Conservation (phyloP, 345 rosid species). For the rapeseed (Brassica napus) region DNA sequence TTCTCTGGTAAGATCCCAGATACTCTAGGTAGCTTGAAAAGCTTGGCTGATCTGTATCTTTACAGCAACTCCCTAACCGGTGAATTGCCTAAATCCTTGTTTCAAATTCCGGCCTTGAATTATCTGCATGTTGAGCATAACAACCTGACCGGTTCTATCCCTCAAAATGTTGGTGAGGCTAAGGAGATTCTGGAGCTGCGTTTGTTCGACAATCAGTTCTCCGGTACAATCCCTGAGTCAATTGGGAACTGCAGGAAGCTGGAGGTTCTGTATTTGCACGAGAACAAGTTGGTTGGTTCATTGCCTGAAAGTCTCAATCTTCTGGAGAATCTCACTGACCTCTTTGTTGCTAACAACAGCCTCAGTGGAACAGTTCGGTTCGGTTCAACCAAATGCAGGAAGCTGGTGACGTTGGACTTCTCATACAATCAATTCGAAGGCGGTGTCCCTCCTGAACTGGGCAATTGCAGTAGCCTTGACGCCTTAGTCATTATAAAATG, state of each 20-base stretch:
- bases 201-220: conserved; percentile 49
- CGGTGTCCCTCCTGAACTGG: conserved; percentile 53
- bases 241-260: conserved; percentile 59
- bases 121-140: conserved; percentile 48
- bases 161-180: conserved; percentile 54
- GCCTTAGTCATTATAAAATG: conserved; percentile 44
- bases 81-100: conserved; percentile 55
- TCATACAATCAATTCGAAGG: conserved; percentile 61
- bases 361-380: conserved; percentile 56
- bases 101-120: conserved; percentile 43
- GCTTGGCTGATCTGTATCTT: conserved; percentile 43
- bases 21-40: conserved; percentile 43
- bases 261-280: conserved; percentile 48
- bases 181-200: conserved; percentile 44
- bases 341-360: conserved; percentile 47
- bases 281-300: conserved; percentile 55
- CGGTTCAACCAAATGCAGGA: conserved; percentile 52
- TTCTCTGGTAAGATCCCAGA: conserved; percentile 56
- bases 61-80: conserved; percentile 55
- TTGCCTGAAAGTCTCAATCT: conserved; percentile 56
- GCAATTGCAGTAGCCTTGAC: conserved; percentile 59
- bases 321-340: conserved; percentile 53
- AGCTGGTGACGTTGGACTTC: conserved; percentile 49
- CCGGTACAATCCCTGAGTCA: conserved; percentile 64
- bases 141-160: conserved; percentile 57